Evolutionary conservation across 108 stramenopile species (phyloP), one percentile per base, ranked within the genome.

Genomic region (Poteriospumella lacustris): DNA sequence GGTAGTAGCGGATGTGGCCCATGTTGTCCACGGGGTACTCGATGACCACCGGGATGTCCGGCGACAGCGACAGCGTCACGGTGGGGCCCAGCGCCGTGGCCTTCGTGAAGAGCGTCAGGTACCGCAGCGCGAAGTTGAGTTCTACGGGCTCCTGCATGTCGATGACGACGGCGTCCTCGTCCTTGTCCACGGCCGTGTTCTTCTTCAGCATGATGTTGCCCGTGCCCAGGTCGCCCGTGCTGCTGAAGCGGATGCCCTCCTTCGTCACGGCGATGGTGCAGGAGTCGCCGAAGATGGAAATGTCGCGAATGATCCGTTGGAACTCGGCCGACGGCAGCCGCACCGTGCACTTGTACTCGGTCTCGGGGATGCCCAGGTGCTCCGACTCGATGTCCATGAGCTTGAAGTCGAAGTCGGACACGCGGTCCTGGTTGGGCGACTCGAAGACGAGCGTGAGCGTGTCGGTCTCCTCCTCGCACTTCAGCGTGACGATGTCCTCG

Each of bases 311-410:
- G 87, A 99, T 99, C 39, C 98, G 88, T 79, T 96, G 92, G 81
- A 97, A 99, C 86, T 99, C 98, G 31, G 75, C 79, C 38, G 92
- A 89, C 42, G 94, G 93, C 94, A 99, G 96, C 73, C 88, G 82
- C 79, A 99, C 89, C 43, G 89, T 95, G 82, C 92, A 93, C 83
- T 95, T 96, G 94, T 99, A 99, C 44, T 96, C 94, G 34, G 95
- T 96, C 76, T 97, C 96, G 0, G 98, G 98, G 76, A 99, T 97
- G 68, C 94, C 95, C 15, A 99, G 89, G 81, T 95, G 95, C 79
- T 99, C 98, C 68, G 81, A 79, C 59, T 97, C 97, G 80, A 99
- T 97, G 80, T 96, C 97, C 96, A 99, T 99, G 64, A 99, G 90
- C 85, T 98, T 98, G 52, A 98, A 85, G 75, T 97, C 97, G 81